phyloP scores from a whole-genome alignment of 768 basidiomycete species.

The Pleurotus platypus region DNA sequence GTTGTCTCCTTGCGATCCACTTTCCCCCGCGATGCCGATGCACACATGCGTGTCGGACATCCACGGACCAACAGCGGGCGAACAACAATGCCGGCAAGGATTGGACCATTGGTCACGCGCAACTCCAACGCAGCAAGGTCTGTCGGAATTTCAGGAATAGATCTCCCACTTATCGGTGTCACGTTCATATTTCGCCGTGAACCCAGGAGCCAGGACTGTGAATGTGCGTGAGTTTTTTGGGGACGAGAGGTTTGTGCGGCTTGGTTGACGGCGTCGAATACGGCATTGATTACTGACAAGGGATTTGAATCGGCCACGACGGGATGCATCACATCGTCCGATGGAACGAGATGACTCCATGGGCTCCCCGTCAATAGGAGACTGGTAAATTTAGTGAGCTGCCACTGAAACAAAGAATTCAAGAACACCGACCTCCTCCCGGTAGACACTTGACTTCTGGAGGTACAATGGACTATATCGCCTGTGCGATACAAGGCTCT shows the following conservation, averaged over 20 bases:
- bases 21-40: slow-evolving; percentile 22
- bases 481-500: slow-evolving; percentile 42
- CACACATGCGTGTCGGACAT: slow-evolving; percentile 27
- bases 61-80: slow-evolving; percentile 43
- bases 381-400: slow-evolving; percentile 18
- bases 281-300: slow-evolving; percentile 18
- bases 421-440: slow-evolving; percentile 32
- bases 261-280: slow-evolving; percentile 21
- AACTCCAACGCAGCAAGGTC: slow-evolving; percentile 27
- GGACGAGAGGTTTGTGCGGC: slow-evolving; percentile 20
- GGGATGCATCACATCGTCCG: slow-evolving; percentile 32
- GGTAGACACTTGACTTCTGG: slow-evolving; percentile 28
- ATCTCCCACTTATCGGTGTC: slow-evolving; percentile 19
- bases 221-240: slow-evolving; percentile 41
- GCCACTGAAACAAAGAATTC: neutral
- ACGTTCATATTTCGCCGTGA: slow-evolving; percentile 30
- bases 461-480: slow-evolving; percentile 40
- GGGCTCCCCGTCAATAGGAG: slow-evolving; percentile 28
- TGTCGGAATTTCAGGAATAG: slow-evolving; percentile 26
- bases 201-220: slow-evolving; percentile 41
- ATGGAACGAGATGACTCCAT: slow-evolving; percentile 22
- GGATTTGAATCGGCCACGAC: slow-evolving; percentile 18
- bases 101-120: slow-evolving; percentile 19
- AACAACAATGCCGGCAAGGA: slow-evolving; percentile 40
- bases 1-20: slow-evolving; percentile 30